Evolutionary conservation across 208 protist genomes (phyloP).

Genomic region (Naegleria lovaniensis): DNA sequence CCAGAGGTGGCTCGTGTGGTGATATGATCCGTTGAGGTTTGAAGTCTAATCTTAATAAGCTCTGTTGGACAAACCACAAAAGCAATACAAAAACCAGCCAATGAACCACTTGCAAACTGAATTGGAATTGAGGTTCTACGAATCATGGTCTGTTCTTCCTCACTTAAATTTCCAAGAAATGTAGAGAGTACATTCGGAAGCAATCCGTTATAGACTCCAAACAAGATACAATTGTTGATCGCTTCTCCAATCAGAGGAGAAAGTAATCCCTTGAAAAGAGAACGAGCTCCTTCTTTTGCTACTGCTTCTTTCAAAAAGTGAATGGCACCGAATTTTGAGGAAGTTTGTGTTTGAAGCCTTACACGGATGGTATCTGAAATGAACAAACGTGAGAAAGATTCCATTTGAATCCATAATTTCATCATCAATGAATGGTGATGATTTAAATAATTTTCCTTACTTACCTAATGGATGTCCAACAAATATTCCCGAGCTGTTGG

Average conservation of each 20-base stretch:
- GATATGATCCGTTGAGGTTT: background rate
- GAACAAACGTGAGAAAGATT: no score
- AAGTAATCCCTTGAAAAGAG: background rate
- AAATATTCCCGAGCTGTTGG: background rate
- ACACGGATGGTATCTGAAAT: background rate
- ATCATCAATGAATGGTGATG: background rate
- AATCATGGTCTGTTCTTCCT: background rate
- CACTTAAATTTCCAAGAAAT: background rate
- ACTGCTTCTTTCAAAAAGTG: background rate
- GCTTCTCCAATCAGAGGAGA: conserved; percentile 12
- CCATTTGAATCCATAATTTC: no score
- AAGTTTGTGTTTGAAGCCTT: background rate
- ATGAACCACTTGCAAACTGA: background rate
- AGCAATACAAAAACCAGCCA: background rate
- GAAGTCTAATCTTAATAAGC: conserved; percentile 6
- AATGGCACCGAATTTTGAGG: background rate
- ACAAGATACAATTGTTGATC: background rate
- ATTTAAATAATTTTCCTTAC: background rate
- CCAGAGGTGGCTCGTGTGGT: background rate
- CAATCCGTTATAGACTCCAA: background rate
- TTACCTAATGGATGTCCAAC: background rate
- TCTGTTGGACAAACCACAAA: background rate
- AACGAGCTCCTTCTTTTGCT: background rate
- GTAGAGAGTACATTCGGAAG: background rate
- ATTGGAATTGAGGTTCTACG: background rate